phyloP scores from a whole-genome alignment of 2,329 filamentous ascomycete genomes.

The Phaeosphaeriaceae sp. region DNA sequence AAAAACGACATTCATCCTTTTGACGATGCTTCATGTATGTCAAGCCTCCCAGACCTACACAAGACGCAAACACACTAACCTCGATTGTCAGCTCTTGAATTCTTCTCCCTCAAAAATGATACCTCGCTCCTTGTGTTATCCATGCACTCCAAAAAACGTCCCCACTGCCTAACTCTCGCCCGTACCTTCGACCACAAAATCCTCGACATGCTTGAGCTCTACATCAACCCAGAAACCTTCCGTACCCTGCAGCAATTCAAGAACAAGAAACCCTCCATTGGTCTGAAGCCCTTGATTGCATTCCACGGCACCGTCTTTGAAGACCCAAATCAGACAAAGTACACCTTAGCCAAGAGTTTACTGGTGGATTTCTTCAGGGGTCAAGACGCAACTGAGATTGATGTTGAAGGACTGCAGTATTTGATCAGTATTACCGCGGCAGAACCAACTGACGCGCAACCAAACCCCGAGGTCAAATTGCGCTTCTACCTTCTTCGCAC shows the following conservation, averaged over 20 bases:
- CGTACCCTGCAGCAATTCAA: conserved; percentile 77
- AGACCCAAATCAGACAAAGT: conserved; percentile 77
- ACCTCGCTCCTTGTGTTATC: conserved; percentile 84
- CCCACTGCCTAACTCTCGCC: conserved; percentile 82
- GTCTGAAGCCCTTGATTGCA: conserved; percentile 86
- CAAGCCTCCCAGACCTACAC: not conserved
- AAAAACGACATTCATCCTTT: conserved; percentile 97
- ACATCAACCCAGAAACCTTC: conserved; percentile 77
- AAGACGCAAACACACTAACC: conserved; percentile 2
- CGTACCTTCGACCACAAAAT: conserved; percentile 86
- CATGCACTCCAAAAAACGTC: conserved; percentile 90
- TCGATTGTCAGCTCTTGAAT: conserved; percentile 69
- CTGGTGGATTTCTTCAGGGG: conserved; percentile 92
- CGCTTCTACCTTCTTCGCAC: conserved; percentile 87
- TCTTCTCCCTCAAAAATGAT: conserved; percentile 97
- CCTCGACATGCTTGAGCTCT: conserved; percentile 92
- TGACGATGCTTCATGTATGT: conserved; percentile 73
- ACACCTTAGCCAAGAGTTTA: conserved; percentile 84
- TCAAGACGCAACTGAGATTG: conserved; percentile 78
- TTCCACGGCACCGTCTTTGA: conserved; percentile 91
- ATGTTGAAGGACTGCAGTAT: conserved; percentile 94
- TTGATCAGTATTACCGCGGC: conserved; percentile 81
- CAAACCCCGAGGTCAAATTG: conserved; percentile 62
- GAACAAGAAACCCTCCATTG: conserved; percentile 67
- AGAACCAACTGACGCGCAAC: conserved; percentile 54